These are phyloP conservation scores for Huntiella decipiens DNA, from an alignment of 2,329 filamentous ascomycete species.

Conservation along the genomic window DNA sequence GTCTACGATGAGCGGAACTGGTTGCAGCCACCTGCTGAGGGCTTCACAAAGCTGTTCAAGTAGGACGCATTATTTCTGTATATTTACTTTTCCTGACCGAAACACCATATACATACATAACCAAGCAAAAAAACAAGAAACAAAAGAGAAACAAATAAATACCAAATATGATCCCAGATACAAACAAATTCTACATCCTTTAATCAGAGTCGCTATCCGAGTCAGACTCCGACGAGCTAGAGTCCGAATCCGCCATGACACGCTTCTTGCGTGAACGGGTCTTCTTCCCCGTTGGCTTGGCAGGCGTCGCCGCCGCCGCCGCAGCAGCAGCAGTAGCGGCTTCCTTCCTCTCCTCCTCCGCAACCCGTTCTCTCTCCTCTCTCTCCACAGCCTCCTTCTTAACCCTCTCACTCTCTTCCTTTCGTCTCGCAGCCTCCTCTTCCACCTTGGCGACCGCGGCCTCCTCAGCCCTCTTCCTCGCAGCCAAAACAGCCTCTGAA, in stretches of 20 bases:
- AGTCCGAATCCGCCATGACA: slow-evolving; percentile 17
- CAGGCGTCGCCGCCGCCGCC: not conserved
- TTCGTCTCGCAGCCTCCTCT: not conserved
- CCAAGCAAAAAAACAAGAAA: not conserved
- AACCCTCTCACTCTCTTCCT: not conserved
- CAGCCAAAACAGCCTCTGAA: slow-evolving; percentile 14
- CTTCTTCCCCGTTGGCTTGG: slow-evolving; percentile 21
- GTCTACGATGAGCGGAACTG: slow-evolving; percentile 78
- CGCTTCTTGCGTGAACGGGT: slow-evolving; percentile 13
- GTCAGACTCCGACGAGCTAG: slow-evolving; percentile 15
- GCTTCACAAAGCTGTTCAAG: slow-evolving; percentile 51
- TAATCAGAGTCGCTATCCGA: slow-evolving; percentile 15
- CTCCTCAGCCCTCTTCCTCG: slow-evolving; percentile 12
- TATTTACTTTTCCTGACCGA: no score
- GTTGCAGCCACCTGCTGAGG: slow-evolving; percentile 66
- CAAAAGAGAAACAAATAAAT: slow-evolving; percentile 1
- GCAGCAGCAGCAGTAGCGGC: slow-evolving; percentile 7
- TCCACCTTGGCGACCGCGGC: slow-evolving; percentile 4
- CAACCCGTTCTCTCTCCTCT: not conserved
- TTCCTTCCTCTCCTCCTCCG: slow-evolving; percentile 11
- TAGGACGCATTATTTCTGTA: slow-evolving; percentile 13
- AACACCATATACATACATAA: no score
- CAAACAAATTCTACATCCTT: not conserved
- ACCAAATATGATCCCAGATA: not conserved
- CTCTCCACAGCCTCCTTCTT: not conserved